phyloP scores from a whole-genome alignment of 441 rosid genomes.

The Erodium moschatum region DNA sequence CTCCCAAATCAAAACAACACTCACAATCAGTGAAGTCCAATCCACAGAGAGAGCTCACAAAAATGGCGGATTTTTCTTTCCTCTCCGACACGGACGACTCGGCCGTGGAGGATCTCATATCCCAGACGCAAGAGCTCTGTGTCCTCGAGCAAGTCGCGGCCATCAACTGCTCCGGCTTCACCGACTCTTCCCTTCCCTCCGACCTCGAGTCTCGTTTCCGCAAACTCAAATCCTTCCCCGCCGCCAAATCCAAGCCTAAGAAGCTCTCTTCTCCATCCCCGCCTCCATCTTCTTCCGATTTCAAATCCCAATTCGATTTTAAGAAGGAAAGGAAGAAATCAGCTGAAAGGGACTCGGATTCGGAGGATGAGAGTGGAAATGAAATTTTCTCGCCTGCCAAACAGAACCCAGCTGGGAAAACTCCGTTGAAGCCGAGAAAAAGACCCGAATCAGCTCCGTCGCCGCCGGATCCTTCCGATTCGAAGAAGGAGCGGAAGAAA shows the following conservation, averaged over 20 bases:
- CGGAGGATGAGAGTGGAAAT: not conserved
- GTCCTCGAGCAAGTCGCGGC: constrained; percentile 67
- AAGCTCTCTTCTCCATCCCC: not conserved
- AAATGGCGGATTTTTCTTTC: constrained; percentile 53
- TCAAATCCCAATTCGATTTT: constrained; percentile 16
- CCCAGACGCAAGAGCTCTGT: constrained; percentile 58
- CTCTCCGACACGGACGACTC: constrained; percentile 70
- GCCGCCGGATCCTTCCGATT: too few species aligned
- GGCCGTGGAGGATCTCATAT: constrained; percentile 60
- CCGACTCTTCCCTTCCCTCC: constrained; percentile 45
- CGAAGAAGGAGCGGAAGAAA: not conserved
- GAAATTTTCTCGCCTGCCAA: constrained; percentile 2
- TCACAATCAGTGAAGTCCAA: not conserved
- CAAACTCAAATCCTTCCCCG: constrained; percentile 62
- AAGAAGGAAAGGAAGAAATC: constrained; percentile 22
- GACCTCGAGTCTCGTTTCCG: constrained; percentile 68
- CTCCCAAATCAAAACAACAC: not conserved
- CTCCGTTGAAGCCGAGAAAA: not conserved
- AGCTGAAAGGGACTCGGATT: not conserved
- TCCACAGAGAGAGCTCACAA: not conserved
- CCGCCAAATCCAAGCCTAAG: constrained; percentile 13
- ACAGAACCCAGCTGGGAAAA: constrained; percentile 9
- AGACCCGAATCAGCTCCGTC: too few species aligned
- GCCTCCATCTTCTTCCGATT: too few species aligned
- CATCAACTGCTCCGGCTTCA: constrained; percentile 51